Base-by-base conservation (phyloP, 768 basidiomycete genomes). In the Tylopilus vinaceipallidus region DNA sequence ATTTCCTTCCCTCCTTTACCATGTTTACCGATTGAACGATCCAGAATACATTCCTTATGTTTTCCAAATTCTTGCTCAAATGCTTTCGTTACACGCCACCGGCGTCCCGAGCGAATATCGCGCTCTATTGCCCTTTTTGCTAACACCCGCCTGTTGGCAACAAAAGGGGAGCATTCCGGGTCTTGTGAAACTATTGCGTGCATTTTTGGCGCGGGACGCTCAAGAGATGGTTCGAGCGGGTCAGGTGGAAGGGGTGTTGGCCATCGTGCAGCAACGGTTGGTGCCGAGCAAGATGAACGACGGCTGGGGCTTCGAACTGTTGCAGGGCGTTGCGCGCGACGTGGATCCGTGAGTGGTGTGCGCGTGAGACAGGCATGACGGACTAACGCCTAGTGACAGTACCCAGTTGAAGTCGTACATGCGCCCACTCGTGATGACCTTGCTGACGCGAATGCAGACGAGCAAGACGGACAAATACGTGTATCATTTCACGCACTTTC, bases 161-260 rank as follows among this genome's bases (percentile, higher is more conserved):
- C 91, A 93, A 65, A 88, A 95, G 60, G 97, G 97, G 11, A 94
- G 88, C 62, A 84, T 99, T 36, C 97, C 97, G 0, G 95, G 94
- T 1, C 79, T 99, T 2, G 93, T 95, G 17, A 84, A 90, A 57
- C 74, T 98, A 16, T 75, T 98, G 45, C 86, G 86, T 44, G 91
- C 92, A 7, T 93, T 91, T 71, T 72, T 99, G 13, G 70, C 77
- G 0, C 78, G 87, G 26, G 94, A 91, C 48, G 78, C 81, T 10
- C 60, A 62, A 1, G 73, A 81, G 55, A 88, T 98, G 77, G 74
- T 84, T 26, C 75, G 73, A 9, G 70, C 78, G 14, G 85, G 85
- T 0, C 93, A 95, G 62, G 71, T 93, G 13, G 79, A 82, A 22
- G 79, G 82, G 5, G 81, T 98, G 12, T 73, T 98, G 27, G 95